Evolutionary conservation across 129 eudicot genomes (phyloP).

Genomic region (Helianthus tuberosus): DNA sequence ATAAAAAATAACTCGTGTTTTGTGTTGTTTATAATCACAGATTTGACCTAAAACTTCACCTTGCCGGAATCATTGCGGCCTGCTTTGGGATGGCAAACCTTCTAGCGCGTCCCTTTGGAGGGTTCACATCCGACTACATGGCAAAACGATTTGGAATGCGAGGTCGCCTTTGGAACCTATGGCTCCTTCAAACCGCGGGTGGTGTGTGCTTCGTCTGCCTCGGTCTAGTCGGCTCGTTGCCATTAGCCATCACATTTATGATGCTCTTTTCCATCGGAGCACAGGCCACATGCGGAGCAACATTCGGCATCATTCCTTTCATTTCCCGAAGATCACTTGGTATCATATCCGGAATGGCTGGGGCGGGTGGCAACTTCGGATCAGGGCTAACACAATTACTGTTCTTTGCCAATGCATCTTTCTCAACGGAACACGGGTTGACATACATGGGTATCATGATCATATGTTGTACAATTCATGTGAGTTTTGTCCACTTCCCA

Average conservation of each 20-base stretch:
- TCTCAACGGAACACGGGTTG: no score
- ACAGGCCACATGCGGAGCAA: slow-evolving; percentile 75
- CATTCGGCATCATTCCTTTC: slow-evolving; percentile 39
- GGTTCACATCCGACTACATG: slow-evolving; percentile 27
- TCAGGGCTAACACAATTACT: slow-evolving; percentile 19
- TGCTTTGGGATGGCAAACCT: no score
- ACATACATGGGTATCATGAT: no score
- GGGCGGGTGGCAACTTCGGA: slow-evolving; percentile 8
- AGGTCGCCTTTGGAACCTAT: slow-evolving; percentile 64
- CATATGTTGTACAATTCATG: no score
- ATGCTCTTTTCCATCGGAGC: slow-evolving; percentile 68
- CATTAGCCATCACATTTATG: no score
- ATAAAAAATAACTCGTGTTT: no score
- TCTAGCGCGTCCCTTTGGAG: no score
- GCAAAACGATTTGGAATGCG: slow-evolving; percentile 59
- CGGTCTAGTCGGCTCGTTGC: slow-evolving; percentile 24
- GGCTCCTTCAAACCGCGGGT: slow-evolving; percentile 64
- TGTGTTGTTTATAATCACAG: no score
- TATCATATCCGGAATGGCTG: neutral
- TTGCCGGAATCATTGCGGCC: no score
- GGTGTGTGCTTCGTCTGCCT: slow-evolving; percentile 55
- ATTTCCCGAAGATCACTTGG: slow-evolving; percentile 38
- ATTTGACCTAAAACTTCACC: no score
- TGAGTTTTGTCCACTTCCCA: no score
- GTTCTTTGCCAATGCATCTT: neutral